phyloP scores from a whole-genome alignment of 441 rosid genomes.

The Syzygium malaccense region DNA sequence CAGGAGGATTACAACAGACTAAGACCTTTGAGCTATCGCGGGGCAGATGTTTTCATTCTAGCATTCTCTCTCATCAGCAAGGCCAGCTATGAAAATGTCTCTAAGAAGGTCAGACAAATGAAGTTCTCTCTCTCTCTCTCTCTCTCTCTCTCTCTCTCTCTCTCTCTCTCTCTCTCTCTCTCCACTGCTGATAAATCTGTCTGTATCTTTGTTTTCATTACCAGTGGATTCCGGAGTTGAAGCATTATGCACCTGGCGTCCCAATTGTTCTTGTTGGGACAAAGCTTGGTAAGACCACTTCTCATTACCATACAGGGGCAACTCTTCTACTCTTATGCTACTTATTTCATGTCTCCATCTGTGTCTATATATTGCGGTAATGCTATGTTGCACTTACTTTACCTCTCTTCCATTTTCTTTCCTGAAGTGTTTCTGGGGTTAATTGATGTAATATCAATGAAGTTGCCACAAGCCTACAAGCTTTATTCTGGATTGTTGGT shows the following conservation, averaged over 20 bases:
- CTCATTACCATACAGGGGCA: neutral
- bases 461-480: neutral
- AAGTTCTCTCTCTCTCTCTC: neutral
- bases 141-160: neutral
- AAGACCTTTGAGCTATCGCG: conserved; percentile 17
- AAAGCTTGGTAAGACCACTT: conserved; percentile 7
- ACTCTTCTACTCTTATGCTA: neutral
- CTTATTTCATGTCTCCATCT: neutral
- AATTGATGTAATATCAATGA: neutral
- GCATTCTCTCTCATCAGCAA: conserved; percentile 18
- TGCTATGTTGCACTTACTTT: neutral
- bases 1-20: conserved; percentile 18
- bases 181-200: neutral
- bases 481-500: neutral
- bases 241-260: conserved; percentile 16
- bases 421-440: neutral
- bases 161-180: neutral
- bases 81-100: conserved; percentile 20
- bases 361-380: neutral
- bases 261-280: conserved; percentile 18
- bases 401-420: neutral
- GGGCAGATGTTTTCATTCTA: conserved; percentile 20
- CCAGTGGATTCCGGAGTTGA: conserved; percentile 21
- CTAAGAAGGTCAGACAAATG: conserved; percentile 9
- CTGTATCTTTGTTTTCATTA: neutral